Percentiles rank a stretch among this genome's conserved stretches.
Evolutionary conservation across 164 flowering plant genomes (phyloP).

Genomic region (Sextonia rubra): DNA sequence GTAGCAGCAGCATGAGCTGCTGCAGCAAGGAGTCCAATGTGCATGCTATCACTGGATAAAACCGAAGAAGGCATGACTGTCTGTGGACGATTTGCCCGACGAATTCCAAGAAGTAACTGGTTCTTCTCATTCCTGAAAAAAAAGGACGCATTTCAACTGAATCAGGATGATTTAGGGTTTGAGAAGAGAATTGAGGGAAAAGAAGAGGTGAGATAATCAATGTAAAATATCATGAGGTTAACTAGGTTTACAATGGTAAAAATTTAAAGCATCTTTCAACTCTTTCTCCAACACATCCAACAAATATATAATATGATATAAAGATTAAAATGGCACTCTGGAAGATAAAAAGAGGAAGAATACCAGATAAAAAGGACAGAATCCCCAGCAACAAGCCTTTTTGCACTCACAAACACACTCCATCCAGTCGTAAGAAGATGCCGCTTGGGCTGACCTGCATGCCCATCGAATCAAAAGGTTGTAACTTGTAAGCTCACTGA

Average conservation of each 20-base stretch:
- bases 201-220: too few species aligned
- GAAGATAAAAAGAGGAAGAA: not conserved
- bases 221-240: too few species aligned
- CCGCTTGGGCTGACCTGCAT: slow-evolving; percentile 88
- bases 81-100: slow-evolving; percentile 86
- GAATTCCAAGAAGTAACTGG: slow-evolving; percentile 82
- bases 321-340: not conserved
- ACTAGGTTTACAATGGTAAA: too few species aligned
- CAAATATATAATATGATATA: not conserved
- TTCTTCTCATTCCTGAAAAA: slow-evolving; percentile 82
- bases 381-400: slow-evolving; percentile 89
- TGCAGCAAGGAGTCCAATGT: slow-evolving; percentile 92
- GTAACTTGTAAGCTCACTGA: not conserved
- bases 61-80: slow-evolving; percentile 94
- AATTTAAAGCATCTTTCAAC: too few species aligned
- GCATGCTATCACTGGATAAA: slow-evolving; percentile 95
- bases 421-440: slow-evolving; percentile 92
- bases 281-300: not conserved
- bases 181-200: too few species aligned
- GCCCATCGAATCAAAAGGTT: slow-evolving; percentile 1
- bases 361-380: slow-evolving; percentile 91
- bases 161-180: too few species aligned
- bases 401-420: slow-evolving; percentile 92
- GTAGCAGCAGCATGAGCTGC: slow-evolving; percentile 98
- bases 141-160: not conserved